phyloP scores from a whole-genome alignment of 2,329 filamentous ascomycete genomes.

The Talaromyces sp. region DNA sequence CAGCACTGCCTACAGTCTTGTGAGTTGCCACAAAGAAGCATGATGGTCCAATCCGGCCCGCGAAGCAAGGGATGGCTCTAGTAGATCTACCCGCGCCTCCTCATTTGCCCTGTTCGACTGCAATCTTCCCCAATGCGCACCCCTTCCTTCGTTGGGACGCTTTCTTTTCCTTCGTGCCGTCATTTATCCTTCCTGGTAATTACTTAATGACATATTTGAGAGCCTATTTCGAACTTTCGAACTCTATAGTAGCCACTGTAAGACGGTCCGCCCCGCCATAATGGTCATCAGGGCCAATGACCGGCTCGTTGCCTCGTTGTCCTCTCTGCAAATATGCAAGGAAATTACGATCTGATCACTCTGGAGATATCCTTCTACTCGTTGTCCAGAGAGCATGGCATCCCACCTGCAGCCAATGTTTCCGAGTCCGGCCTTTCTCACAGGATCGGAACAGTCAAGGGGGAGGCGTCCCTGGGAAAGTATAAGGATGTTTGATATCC shows the following conservation, averaged over 20 bases:
- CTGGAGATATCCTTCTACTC: constrained; percentile 19
- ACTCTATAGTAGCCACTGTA: neutral
- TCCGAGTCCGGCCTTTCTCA: constrained; percentile 13
- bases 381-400: constrained; percentile 28
- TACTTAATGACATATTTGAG: neutral
- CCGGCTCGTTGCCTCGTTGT: neutral
- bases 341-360: constrained; percentile 25
- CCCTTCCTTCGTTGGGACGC: constrained; percentile 17
- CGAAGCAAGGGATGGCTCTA: constrained; percentile 29
- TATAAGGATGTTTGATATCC: constrained; percentile 17
- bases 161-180: neutral
- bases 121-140: constrained; percentile 8
- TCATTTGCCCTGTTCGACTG: constrained; percentile 19
- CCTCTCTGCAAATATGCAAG: constrained; percentile 37
- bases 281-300: constrained; percentile 12
- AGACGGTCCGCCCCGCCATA: constrained; percentile 9
- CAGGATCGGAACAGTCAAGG: constrained; percentile 14
- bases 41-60: constrained; percentile 21
- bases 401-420: constrained; percentile 27
- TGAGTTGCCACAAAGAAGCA: constrained; percentile 23
- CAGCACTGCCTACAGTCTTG: constrained; percentile 5
- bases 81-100: constrained; percentile 29
- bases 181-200: neutral
- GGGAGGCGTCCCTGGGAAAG: constrained; percentile 9
- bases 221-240: neutral